Conservation (phyloP, 192 early-diverging fungal species). For the Chytriomyces sp. region DNA sequence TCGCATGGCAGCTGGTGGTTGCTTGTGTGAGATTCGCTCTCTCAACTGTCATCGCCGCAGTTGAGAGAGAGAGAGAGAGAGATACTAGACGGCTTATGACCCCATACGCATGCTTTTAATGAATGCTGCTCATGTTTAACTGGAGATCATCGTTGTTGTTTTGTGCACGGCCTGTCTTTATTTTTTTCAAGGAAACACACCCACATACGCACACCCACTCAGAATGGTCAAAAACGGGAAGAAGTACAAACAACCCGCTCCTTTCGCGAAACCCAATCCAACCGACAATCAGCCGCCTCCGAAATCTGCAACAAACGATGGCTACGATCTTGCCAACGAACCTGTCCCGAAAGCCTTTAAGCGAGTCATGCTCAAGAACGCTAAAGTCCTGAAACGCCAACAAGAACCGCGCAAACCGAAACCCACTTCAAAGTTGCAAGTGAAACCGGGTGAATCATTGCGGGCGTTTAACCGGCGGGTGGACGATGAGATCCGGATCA, state of each 20-base stretch:
- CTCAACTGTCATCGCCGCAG: too few relatives aligned
- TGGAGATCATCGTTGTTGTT: not conserved
- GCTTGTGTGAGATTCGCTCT: too few relatives aligned
- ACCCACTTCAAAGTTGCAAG: not conserved
- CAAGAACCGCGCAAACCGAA: not conserved
- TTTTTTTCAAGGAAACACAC: not conserved
- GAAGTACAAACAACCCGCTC: conserved; percentile 27
- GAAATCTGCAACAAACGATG: too few relatives aligned
- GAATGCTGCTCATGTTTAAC: not conserved
- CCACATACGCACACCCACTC: not conserved
- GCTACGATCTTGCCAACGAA: not conserved
- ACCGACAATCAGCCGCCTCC: conserved; percentile 11
- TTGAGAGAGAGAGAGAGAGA: too few relatives aligned
- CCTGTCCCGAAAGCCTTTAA: conserved; percentile 24
- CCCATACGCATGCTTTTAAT: not conserved
- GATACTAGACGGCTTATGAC: too few relatives aligned
- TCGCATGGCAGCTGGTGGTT: too few relatives aligned
- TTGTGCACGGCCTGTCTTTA: not conserved
- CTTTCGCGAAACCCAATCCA: not conserved
- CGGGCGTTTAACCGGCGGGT: conserved; percentile 23
- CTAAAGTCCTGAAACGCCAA: not conserved
- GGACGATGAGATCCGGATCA: conserved; percentile 16
- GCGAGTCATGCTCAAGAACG: conserved; percentile 4
- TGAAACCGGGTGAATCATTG: conserved; percentile 5
- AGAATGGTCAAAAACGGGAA: not conserved